These are phyloP conservation scores for Trichoderma semiorbis DNA, from an alignment of 2,329 filamentous ascomycete species.

Conservation along the genomic window DNA sequence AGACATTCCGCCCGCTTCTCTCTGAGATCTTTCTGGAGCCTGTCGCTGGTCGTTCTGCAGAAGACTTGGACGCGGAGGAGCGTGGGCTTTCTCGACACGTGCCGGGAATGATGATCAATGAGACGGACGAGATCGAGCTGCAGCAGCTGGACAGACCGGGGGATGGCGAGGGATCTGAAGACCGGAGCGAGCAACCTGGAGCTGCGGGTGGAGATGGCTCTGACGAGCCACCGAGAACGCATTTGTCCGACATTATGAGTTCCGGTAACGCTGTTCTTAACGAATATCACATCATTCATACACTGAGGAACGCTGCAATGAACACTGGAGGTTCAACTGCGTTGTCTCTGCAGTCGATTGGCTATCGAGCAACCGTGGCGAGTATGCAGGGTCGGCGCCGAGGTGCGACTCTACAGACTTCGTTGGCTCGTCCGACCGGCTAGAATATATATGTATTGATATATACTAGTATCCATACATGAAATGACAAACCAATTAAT, in stretches of 20 bases:
- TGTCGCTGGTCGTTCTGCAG: conserved; percentile 32
- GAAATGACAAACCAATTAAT: conserved; percentile 3
- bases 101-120: conserved; percentile 34
- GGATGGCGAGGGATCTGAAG: conserved; percentile 25
- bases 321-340: conserved; percentile 47
- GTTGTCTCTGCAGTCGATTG: conserved; percentile 51
- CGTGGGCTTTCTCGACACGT: conserved; percentile 46
- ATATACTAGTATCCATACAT: not conserved
- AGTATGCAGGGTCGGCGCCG: conserved; percentile 45
- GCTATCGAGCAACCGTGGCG: conserved; percentile 53
- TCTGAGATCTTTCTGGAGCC: conserved; percentile 29
- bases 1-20: conserved; percentile 36
- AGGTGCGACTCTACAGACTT: conserved; percentile 31
- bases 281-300: conserved; percentile 51
- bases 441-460: conserved; percentile 17
- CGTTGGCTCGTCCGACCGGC: conserved; percentile 20
- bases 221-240: conserved; percentile 34
- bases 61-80: conserved; percentile 57
- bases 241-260: conserved; percentile 46
- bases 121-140: conserved; percentile 46
- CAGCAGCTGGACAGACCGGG: conserved; percentile 31
- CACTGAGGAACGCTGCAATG: conserved; percentile 45
- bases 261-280: conserved; percentile 55
- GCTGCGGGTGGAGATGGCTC: conserved; percentile 28
- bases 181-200: conserved; percentile 21